Evolutionary conservation across 2,329 filamentous ascomycete genomes (phyloP), one percentile per base, ranked within the genome.

Genomic region (Venturia aucupariae): DNA sequence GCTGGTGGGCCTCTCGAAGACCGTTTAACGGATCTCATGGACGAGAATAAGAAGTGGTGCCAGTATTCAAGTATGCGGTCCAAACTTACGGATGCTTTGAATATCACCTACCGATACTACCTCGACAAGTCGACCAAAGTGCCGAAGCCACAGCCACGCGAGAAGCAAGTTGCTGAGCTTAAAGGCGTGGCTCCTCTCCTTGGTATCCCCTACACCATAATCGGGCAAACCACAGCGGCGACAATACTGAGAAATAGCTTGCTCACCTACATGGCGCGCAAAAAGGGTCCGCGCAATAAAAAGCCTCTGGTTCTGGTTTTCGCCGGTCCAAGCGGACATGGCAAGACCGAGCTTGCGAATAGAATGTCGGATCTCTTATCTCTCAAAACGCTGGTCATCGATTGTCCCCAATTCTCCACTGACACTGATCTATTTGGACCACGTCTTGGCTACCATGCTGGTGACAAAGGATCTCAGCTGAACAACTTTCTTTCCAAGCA

Each of bases 281-380:
- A 32, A 35, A 27, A 32, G n/a, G 27, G 35, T 41, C 24, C 35
- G 10, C 24, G 13, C 3, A 41, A 39, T 32, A 41, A 24, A 22
- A 60, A 39, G 35, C 57, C 57, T 15, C 57, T 60, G n/a, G 57
- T 60, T 10, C n/a, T 60, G 3, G 57, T 60, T 22, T 60, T 60
- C 19, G 57, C 57, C 8, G 57, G 57, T 15, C 76, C 77, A 0
- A 78, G 76, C 42, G 79, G 79, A 0, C 79, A 82, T 65, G 80
- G 80, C 4, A 82, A 82, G 69, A 81, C 79, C 0, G 79, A 81
- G 65, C 68, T 82, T 15, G 79, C 79, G 0, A 71, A 72, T 17
- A 70, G 70, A 8, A 73, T 82, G 27, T 76, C 77, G 1, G 63
- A 73, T 1, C 71, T 81, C 1, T 68, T 81, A 10, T 75, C 72